These are phyloP conservation scores for Suhomyces taliae DNA, from an alignment of 1,139 yeast species.

Conservation along the genomic window DNA sequence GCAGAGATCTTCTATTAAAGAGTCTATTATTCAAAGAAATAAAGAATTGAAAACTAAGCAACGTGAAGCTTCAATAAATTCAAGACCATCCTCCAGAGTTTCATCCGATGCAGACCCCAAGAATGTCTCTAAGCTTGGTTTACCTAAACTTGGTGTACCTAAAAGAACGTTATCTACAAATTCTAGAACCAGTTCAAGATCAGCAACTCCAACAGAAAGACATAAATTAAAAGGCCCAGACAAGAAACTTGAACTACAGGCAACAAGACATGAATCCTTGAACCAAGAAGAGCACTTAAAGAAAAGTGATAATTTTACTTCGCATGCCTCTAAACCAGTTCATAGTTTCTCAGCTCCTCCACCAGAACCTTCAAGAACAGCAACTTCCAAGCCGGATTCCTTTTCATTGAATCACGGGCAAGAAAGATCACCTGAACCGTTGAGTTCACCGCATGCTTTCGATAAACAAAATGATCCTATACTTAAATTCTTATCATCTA, in stretches of 20 bases:
- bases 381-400: too few species aligned
- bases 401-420: too few species aligned
- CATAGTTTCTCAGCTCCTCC: too few species aligned
- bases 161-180: conserved; percentile 6
- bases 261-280: too few species aligned
- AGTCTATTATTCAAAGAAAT: conserved; percentile 35
- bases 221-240: not conserved
- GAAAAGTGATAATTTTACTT: not conserved
- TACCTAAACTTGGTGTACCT: conserved; percentile 6
- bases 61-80: conserved; percentile 15
- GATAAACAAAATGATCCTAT: conserved; percentile 38
- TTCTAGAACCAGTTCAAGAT: conserved; percentile 1
- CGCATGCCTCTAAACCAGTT: too few species aligned
- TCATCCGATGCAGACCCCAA: not conserved
- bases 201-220: conserved; percentile 10
- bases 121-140: not conserved
- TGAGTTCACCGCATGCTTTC: conserved; percentile 9
- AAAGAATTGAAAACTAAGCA: conserved; percentile 30
- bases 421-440: not conserved
- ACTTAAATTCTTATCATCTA: conserved; percentile 34
- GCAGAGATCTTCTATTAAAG: conserved; percentile 33
- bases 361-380: too few species aligned
- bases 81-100: conserved; percentile 29
- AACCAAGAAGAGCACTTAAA: not conserved
- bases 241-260: not conserved